These are phyloP conservation scores for Nicotiana benthamiana DNA, from an alignment of 257 asterid genomes.

Conservation along the genomic window DNA sequence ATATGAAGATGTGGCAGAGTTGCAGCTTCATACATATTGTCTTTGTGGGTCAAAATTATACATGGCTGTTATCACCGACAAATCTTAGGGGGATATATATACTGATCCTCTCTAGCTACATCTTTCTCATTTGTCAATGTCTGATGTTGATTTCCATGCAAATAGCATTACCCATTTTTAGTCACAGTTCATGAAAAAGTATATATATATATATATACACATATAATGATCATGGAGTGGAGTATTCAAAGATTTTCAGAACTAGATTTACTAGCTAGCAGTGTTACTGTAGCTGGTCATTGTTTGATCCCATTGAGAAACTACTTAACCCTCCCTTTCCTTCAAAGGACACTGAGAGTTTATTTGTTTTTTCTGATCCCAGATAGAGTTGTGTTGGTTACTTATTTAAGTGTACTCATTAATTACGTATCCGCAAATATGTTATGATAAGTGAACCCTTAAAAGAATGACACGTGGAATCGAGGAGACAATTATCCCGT, in stretches of 20 bases:
- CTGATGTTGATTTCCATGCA: conserved; percentile 1
- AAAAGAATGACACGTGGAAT: too few species aligned
- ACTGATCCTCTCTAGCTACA: conserved; percentile 7
- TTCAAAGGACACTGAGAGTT: conserved; percentile 33
- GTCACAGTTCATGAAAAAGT: neutral
- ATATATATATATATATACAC: too few species aligned
- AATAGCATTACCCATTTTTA: neutral
- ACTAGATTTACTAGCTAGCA: neutral
- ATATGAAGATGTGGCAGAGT: neutral
- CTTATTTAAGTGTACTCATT: conserved; percentile 24
- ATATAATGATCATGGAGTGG: neutral
- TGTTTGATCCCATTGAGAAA: conserved; percentile 13
- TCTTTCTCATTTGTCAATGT: neutral
- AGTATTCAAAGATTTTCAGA: neutral
- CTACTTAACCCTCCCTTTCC: conserved; percentile 28
- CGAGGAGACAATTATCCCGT: too few species aligned
- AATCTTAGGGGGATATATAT: conserved; percentile 16
- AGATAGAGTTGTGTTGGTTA: conserved; percentile 2
- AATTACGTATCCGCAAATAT: conserved; percentile 15
- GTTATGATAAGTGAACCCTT: too few species aligned
- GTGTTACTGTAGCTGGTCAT: neutral
- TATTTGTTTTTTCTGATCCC: conserved; percentile 16
- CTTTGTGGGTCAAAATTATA: conserved; percentile 15
- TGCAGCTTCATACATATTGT: neutral
- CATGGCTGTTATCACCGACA: conserved; percentile 32